These are phyloP conservation scores for Phialophora macrospora DNA, from an alignment of 2,329 filamentous ascomycete species.

Conservation along the genomic window DNA sequence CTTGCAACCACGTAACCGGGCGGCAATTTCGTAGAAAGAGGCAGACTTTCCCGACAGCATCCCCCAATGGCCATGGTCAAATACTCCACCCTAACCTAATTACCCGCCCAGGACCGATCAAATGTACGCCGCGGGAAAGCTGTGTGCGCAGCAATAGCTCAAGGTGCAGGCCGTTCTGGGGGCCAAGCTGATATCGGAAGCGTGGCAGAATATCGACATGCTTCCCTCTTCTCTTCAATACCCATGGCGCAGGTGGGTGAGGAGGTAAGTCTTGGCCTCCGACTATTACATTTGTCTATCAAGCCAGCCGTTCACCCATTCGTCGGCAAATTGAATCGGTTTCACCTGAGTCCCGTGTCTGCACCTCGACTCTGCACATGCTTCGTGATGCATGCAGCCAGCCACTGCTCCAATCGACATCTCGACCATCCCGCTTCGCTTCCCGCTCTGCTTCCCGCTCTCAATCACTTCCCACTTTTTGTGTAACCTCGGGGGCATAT, in stretches of 20 bases:
- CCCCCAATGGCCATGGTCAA: too few relatives aligned
- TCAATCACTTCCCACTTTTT: background rate
- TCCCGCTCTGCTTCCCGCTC: conserved; percentile 1
- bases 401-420: background rate
- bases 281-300: background rate
- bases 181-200: background rate
- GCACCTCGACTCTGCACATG: background rate
- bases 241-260: background rate
- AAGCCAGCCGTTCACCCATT: too few relatives aligned
- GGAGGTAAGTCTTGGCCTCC: background rate
- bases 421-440: background rate
- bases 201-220: background rate
- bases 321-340: background rate
- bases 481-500: background rate
- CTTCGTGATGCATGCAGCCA: background rate
- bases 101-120: background rate
- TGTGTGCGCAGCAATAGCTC: background rate
- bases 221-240: background rate
- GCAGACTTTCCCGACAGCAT: background rate
- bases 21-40: background rate
- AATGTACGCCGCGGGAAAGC: background rate
- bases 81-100: background rate
- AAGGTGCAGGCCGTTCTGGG: too few relatives aligned
- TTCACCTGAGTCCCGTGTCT: background rate
- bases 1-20: background rate